Base-by-base conservation (phyloP, 805 yeast genomes). In the Lipomyces mesembrius region DNA sequence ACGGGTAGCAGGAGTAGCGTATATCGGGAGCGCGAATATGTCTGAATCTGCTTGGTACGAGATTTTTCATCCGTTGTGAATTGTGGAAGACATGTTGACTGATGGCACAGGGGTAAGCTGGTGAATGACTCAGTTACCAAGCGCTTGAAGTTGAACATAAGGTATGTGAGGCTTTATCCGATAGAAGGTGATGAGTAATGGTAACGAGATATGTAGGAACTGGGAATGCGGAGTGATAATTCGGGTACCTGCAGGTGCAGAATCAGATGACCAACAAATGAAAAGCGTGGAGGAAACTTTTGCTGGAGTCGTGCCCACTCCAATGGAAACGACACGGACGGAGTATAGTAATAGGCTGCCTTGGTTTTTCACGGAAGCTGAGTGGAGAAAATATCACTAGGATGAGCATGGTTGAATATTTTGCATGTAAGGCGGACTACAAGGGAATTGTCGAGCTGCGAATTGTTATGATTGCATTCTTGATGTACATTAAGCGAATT, bases 161-260 rank as follows among this genome's bases (percentile, higher is more conserved):
- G 67, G 64, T 65, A 58, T 39, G 17, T 25, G 20, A 25, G 2
- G 53, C 29, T 3, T 7, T 17, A 35, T 58, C 59, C 61, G 9
- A 53, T 2, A 4, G 20, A n/a, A 12, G 14, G 14, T 17, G 59
- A 32, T 59, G 59, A 32, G 8, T 39, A 57, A 49, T 22, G 20
- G 9, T 58, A 39, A 59, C 61, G 14, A n/a, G 4, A 20, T 56
- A 29, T 11, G 11, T 52, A 60, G 71, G 34, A 69, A 69, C 59
- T 69, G 72, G 72, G 72, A 69, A 34, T 69, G 72, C 22, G 72
- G 72, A 5, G 71, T 69, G 4, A 53, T 68, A 20, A 20, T 69
- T 9, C 62, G 65, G 22, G 53, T 66, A 37, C 67, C 66, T 29
- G 25, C 39, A 27, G 3, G 20, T 49, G 62, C 25, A 5, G 27